A percentile compares a stretch with the other conserved stretches of the same genome.
These are phyloP conservation scores for Fomitopsis pulvina DNA, from an alignment of 768 basidiomycete species.

Conservation along the genomic window DNA sequence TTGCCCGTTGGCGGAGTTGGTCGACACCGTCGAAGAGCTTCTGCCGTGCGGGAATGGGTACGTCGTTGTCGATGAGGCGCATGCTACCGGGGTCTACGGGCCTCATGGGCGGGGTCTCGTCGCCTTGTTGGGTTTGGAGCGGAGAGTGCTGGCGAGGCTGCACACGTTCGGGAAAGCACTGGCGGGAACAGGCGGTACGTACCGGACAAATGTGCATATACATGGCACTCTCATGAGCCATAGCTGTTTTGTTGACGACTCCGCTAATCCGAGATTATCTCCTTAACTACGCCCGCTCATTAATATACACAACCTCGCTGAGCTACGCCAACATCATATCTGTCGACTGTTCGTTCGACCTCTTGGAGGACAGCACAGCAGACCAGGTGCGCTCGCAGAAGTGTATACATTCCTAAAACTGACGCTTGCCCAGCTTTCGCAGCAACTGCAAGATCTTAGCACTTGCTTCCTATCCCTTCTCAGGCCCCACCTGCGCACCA, in stretches of 20 bases:
- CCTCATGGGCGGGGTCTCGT: conserved; percentile 71
- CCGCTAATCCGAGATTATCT: conserved; percentile 75
- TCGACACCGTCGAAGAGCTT: conserved; percentile 50
- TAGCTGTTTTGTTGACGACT: conserved; percentile 74
- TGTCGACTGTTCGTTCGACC: conserved; percentile 71
- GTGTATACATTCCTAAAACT: conserved; percentile 22
- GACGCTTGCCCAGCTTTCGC: conserved; percentile 20
- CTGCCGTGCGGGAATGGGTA: conserved; percentile 62
- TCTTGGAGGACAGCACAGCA: conserved; percentile 64
- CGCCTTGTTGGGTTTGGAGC: conserved; percentile 59
- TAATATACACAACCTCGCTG: conserved; percentile 89
- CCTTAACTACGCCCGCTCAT: conserved; percentile 84
- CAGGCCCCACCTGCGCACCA: conserved; percentile 22
- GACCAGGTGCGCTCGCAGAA: conserved; percentile 35
- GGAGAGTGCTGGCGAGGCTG: conserved; percentile 67
- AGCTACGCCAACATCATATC: conserved; percentile 72
- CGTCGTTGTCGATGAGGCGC: conserved; percentile 88
- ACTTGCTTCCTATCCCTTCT: conserved; percentile 30
- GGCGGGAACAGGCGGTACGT: conserved; percentile 78
- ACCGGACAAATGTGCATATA: not conserved
- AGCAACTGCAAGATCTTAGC: conserved; percentile 39
- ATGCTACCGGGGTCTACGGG: conserved; percentile 89
- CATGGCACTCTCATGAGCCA: not conserved
- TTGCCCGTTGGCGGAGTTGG: conserved; percentile 63
- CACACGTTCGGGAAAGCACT: conserved; percentile 94